Conservation (phyloP, 2,329 filamentous ascomycete genomes). For the Samsoniella hepiali region DNA sequence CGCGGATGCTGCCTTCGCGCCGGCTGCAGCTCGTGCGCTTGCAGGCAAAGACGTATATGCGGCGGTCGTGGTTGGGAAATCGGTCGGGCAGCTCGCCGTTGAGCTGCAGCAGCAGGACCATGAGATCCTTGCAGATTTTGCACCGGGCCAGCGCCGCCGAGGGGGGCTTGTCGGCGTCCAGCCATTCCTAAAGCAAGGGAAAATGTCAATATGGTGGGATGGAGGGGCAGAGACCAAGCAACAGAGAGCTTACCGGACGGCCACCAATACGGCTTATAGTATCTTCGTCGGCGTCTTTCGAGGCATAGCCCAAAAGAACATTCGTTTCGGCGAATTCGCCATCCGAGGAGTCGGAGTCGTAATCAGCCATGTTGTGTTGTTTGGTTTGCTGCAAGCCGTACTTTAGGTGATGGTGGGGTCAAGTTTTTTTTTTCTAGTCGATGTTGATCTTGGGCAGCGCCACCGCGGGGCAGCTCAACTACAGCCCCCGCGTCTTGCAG, state of each 20-base stretch:
- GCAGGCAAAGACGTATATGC: constrained; percentile 85
- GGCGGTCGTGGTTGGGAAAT: constrained; percentile 82
- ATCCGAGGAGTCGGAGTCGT: constrained; percentile 82
- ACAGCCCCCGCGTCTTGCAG: background rate
- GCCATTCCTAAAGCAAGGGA: constrained; percentile 65
- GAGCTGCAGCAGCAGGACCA: constrained; percentile 84
- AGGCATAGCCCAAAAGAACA: constrained; percentile 86
- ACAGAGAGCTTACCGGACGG: constrained; percentile 62
- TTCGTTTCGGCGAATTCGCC: constrained; percentile 75
- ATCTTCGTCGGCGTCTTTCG: constrained; percentile 75
- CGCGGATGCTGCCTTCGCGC: constrained; percentile 78
- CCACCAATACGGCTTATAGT: constrained; percentile 86
- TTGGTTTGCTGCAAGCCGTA: constrained; percentile 7
- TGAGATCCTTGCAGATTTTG: constrained; percentile 78
- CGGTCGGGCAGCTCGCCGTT: constrained; percentile 84
- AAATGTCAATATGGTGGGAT: background rate
- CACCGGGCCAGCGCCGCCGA: constrained; percentile 78
- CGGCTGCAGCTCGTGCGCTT: constrained; percentile 73
- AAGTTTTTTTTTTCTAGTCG: constrained; percentile 35
- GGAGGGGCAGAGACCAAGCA: background rate
- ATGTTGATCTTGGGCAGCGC: constrained; percentile 16
- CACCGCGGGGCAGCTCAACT: constrained; percentile 27
- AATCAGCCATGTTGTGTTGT: constrained; percentile 59
- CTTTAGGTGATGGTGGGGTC: constrained; percentile 36
- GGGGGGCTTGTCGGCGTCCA: constrained; percentile 67